Evolutionary conservation across 164 flowering plant genomes (phyloP), one percentile per base, ranked within the genome.

Genomic region (Dillenia suffruticosa): DNA sequence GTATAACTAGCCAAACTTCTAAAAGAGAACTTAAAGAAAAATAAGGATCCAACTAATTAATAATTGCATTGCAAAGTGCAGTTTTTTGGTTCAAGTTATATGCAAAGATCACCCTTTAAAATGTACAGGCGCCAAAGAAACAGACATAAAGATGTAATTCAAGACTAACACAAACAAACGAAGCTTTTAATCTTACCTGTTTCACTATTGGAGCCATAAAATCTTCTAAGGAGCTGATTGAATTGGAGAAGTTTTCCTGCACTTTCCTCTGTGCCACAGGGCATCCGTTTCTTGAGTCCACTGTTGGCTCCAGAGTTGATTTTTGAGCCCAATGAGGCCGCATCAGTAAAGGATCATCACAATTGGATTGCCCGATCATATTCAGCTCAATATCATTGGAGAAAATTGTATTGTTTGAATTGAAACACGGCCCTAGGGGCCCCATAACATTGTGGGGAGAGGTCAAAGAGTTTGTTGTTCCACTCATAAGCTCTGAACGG

Each of bases 181-280:
- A 49, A 53, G 49, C 32, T 12, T 12, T 46, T 46, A 12, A 51
- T 17, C 22, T 64, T 76, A 82, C 88, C 84, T 63, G 74, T 73
- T 75, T 82, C 65, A 82, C 66, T 70, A 80, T 71, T 10, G 81
- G 70, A 56, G 63, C 69, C 68, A 79, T 76, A 16, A 84, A 49
- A 68, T 87, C 93, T 56, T 83, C 93, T 71, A 84, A 79, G 12
- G 86, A 76, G 15, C 80, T 80, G 61, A 68, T 63, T 54, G 26
- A 68, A 68, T 68, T 72, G 26, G 72, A 61, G 58, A 64, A 70
- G 64, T 69, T 69, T 54, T 69, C 66, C 40, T 75, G 82, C 2
- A 66, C 50, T 74, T 73, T 78, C 56, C 70, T 67, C 51, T 69
- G 79, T 45, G 64, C 77, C 59, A 67, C 12, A 9, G 59, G 54